Evolutionary conservation across 2,329 filamentous ascomycete genomes (phyloP).

Genomic region (Westerdykella aurantiaca): DNA sequence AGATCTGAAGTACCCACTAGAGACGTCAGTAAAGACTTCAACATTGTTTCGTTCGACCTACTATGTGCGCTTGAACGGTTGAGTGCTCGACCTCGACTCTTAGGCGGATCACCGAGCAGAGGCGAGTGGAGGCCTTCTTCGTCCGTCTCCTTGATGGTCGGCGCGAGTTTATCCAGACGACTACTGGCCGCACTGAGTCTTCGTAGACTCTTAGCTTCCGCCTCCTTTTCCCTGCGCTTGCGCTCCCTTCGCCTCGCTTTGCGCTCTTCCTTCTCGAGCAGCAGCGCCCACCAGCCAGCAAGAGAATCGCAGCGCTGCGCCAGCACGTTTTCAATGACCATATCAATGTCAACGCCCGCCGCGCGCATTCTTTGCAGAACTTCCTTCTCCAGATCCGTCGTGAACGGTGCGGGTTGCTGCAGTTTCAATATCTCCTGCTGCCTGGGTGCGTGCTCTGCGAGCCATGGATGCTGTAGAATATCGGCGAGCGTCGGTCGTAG

Average conservation of each 20-base stretch:
- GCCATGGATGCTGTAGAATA: slow-evolving; percentile 80
- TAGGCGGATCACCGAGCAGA: slow-evolving; percentile 51
- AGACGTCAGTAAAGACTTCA: slow-evolving; percentile 33
- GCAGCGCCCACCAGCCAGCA: slow-evolving; percentile 90
- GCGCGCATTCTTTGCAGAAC: slow-evolving; percentile 88
- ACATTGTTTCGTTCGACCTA: slow-evolving; percentile 11
- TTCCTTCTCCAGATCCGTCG: slow-evolving; percentile 81
- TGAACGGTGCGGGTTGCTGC: slow-evolving; percentile 74
- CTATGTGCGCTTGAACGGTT: slow-evolving; percentile 57
- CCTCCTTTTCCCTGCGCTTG: slow-evolving; percentile 79
- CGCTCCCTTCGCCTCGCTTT: slow-evolving; percentile 75
- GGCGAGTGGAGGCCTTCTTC: slow-evolving; percentile 59
- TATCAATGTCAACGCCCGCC: slow-evolving; percentile 88
- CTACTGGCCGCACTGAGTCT: slow-evolving; percentile 86
- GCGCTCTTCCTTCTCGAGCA: slow-evolving; percentile 89
- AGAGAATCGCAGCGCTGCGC: slow-evolving; percentile 84
- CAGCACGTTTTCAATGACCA: slow-evolving; percentile 88
- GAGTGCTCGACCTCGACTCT: slow-evolving; percentile 69
- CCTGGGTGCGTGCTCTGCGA: slow-evolving; percentile 77
- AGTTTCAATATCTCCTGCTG: slow-evolving; percentile 86
- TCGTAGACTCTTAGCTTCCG: slow-evolving; percentile 70
- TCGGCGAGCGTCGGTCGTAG: slow-evolving; percentile 76
- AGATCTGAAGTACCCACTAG: slow-evolving; percentile 58
- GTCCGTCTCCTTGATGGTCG: slow-evolving; percentile 69
- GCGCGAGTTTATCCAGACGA: slow-evolving; percentile 73